Conservation (phyloP, 331 rosid species). For the Pyrus hybrid region DNA sequence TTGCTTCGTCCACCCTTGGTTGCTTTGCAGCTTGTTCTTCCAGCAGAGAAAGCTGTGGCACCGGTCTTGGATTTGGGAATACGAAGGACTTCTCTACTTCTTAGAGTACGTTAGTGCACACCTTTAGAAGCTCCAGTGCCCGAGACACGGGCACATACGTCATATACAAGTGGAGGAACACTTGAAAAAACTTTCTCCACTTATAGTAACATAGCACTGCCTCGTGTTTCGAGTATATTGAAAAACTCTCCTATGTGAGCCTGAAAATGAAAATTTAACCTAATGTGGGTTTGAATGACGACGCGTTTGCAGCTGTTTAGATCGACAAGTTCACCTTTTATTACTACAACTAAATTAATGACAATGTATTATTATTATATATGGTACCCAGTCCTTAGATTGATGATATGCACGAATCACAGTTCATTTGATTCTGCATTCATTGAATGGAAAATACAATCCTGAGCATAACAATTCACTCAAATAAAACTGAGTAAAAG, state of each 20-base stretch:
- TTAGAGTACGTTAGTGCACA: constrained; percentile 77
- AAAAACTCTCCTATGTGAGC: not conserved
- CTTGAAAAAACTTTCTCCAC: too few relatives aligned
- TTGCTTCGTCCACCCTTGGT: constrained; percentile 74
- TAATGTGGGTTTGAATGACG: not conserved
- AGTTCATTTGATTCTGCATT: too few relatives aligned
- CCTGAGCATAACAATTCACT: too few relatives aligned
- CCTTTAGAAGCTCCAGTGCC: constrained; percentile 68
- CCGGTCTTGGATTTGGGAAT: constrained; percentile 77
- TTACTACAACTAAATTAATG: too few relatives aligned
- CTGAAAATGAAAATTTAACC: not conserved
- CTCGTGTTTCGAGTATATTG: too few relatives aligned
- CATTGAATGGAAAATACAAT: too few relatives aligned
- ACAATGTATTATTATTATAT: not conserved
- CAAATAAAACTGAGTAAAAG: too few relatives aligned
- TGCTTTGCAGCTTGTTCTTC: constrained; percentile 59
- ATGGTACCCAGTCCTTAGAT: too few relatives aligned
- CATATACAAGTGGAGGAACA: too few relatives aligned
- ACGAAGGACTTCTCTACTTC: constrained; percentile 89
- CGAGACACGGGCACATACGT: too few relatives aligned
- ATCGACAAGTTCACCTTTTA: not conserved
- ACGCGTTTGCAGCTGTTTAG: not conserved
- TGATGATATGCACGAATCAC: too few relatives aligned
- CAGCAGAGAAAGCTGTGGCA: constrained; percentile 69
- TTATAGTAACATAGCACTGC: too few relatives aligned